These are phyloP conservation scores for Drechslerella stenobrocha DNA, from an alignment of 2,329 filamentous ascomycete species.

Conservation along the genomic window DNA sequence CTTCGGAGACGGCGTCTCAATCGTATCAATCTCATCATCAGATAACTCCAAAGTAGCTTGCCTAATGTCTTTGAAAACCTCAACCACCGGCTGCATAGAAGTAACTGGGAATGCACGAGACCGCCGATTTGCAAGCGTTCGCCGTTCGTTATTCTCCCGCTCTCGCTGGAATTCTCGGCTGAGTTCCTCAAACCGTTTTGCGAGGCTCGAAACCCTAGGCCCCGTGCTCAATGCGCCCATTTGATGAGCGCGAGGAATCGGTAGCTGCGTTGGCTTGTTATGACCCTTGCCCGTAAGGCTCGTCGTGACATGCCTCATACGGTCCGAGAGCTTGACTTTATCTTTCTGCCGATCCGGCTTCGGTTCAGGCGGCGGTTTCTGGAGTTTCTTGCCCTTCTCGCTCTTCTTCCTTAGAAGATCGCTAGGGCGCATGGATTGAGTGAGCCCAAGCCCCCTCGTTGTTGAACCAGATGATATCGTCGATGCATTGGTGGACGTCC, in stretches of 20 bases:
- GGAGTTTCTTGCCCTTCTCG: constrained; percentile 44
- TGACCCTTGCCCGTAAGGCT: constrained; percentile 43
- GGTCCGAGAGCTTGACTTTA: constrained; percentile 48
- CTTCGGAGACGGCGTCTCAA: constrained; percentile 38
- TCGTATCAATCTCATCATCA: constrained; percentile 51
- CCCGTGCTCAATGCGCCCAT: constrained; percentile 61
- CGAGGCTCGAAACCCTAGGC: constrained; percentile 86
- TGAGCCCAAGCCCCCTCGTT: constrained; percentile 31
- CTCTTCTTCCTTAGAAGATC: constrained; percentile 45
- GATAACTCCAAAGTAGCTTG: constrained; percentile 80
- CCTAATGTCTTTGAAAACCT: constrained; percentile 91
- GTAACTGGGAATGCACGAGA: constrained; percentile 85
- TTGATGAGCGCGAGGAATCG: constrained; percentile 32
- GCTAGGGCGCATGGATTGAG: constrained; percentile 40
- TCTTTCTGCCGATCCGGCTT: constrained; percentile 44
- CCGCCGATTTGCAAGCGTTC: constrained; percentile 75
- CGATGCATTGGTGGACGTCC: constrained; percentile 27
- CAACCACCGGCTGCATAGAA: constrained; percentile 91
- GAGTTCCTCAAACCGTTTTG: constrained; percentile 93
- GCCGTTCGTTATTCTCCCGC: constrained; percentile 74
- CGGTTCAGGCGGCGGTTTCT: constrained; percentile 38
- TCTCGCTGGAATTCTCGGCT: constrained; percentile 97
- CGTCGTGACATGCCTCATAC: constrained; percentile 46
- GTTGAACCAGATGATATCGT: constrained; percentile 38
- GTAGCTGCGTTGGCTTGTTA: constrained; percentile 24